Conservation (phyloP, 2,329 filamentous ascomycete genomes). For the Aspergillus fijiensis region DNA sequence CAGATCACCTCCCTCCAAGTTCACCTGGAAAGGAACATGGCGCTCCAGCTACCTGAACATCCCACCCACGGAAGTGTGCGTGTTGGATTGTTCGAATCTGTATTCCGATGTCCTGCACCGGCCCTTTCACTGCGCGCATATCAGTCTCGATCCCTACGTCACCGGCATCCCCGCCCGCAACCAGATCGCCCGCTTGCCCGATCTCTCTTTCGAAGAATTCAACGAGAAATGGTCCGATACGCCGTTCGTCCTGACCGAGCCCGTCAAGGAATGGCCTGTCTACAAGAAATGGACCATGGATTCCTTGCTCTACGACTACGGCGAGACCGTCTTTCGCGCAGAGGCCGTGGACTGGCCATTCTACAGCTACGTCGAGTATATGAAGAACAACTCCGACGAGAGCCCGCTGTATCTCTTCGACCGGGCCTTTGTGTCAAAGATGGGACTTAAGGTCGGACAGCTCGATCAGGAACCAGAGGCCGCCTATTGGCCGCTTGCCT, state of each 20-base stretch:
- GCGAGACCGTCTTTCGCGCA: slow-evolving; percentile 71
- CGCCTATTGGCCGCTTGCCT: slow-evolving; percentile 75
- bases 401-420: slow-evolving; percentile 93
- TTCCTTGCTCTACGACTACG: slow-evolving; percentile 64
- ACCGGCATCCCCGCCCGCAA: slow-evolving; percentile 71
- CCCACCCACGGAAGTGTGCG: slow-evolving; percentile 52
- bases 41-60: slow-evolving; percentile 71
- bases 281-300: slow-evolving; percentile 72
- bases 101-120: slow-evolving; percentile 90
- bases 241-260: slow-evolving; percentile 83
- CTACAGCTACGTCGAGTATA: slow-evolving; percentile 76
- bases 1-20: slow-evolving; percentile 38
- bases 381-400: slow-evolving; percentile 77
- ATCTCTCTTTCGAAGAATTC: slow-evolving; percentile 73
- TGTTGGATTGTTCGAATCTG: slow-evolving; percentile 71
- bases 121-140: slow-evolving; percentile 84
- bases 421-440: slow-evolving; percentile 81
- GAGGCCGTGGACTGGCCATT: slow-evolving; percentile 94
- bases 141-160: slow-evolving; percentile 65
- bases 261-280: slow-evolving; percentile 78
- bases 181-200: slow-evolving; percentile 66
- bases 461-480: slow-evolving; percentile 46
- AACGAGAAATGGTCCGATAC: slow-evolving; percentile 70
- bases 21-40: slow-evolving; percentile 81
- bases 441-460: slow-evolving; percentile 63